Conservation (phyloP, 345 rosid genomes). For the Balakata baccata region DNA sequence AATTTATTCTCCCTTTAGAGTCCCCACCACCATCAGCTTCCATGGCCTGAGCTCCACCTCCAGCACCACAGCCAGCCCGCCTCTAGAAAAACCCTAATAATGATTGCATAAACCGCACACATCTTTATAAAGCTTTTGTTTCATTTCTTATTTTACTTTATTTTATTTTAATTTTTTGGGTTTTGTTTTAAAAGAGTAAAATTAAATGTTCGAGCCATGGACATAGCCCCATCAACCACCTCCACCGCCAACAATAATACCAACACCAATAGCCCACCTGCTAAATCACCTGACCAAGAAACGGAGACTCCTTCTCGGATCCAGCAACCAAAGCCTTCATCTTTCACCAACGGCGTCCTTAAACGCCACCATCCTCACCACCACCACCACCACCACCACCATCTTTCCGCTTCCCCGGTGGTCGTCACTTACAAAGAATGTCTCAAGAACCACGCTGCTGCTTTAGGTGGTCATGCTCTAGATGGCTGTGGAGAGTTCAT, state of each 20-base stretch:
- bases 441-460: conserved; percentile 27
- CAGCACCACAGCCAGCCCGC: neutral
- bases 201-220: conserved; percentile 31
- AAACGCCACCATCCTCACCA: conserved; percentile 14
- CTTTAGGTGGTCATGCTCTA: conserved; percentile 27
- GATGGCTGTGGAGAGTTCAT: conserved; percentile 35
- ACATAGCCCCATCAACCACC: conserved; percentile 15
- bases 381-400: conserved; percentile 19
- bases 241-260: neutral
- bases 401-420: neutral
- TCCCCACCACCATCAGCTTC: no score
- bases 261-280: conserved; percentile 10
- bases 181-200: neutral
- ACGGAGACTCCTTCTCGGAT: conserved; percentile 22
- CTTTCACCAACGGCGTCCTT: conserved; percentile 34
- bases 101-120: neutral
- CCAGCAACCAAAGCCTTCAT: conserved; percentile 23
- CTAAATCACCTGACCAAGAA: conserved; percentile 30
- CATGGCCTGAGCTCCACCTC: neutral
- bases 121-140: neutral
- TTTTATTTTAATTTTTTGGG: neutral
- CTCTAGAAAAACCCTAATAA: conserved; percentile 4
- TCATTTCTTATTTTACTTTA: neutral
- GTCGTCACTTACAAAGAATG: conserved; percentile 27
- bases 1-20: no score